Base-by-base conservation (phyloP, 768 basidiomycete species). In the Coprinopsis marcescibilis region DNA sequence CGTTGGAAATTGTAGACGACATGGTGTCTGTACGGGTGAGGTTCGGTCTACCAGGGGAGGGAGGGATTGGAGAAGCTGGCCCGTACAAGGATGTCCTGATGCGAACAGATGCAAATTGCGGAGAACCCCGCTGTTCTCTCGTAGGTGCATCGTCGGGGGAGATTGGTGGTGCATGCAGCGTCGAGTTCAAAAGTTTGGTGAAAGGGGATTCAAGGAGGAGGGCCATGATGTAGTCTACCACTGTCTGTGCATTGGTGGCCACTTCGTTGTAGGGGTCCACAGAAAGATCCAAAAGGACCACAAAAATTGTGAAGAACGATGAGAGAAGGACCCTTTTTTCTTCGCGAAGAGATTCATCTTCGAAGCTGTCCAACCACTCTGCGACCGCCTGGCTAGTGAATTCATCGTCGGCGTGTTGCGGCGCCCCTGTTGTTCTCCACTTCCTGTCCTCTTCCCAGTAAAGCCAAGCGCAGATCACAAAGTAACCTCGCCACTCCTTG, bases 401-500 rank as follows among this genome's bases (percentile, higher is more conserved):
- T 45, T 90, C 86, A n/a, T 89, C 85, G 39, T 84, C 82, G 24
- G 65, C 47, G 42, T 62, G 60, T 13, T 58, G 41, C 55, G 48
- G 64, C 13, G 63, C 54, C 55, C 72, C 58, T 24, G 21, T 43
- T 44, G 67, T 53, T 57, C 75, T 66, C 78, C 84, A 81, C 49
- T 73, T 77, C 41, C 83, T 67, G 55, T 95, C 89, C 61, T 94
- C 89, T 59, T 96, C 93, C 82, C 89, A 89, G 60, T 96, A 94
- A 7, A 91, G 69, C 94, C 95, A 98, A 1, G 95, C 93, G 52
- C 95, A 96, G 30, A 93, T 81, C 39, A 95, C 89, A 56, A 98
- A 92, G 69, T 89, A 89, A 5, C 95, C 96, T 46, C 92, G 72
- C 90, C 94, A 97, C 62, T 98, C 95, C 62, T 92, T 88, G 29